A percentile compares a stretch with the other conserved stretches of the same genome.
Evolutionary conservation across 139 green algal genomes (phyloP).

Genomic region (Chlorella sp.): DNA sequence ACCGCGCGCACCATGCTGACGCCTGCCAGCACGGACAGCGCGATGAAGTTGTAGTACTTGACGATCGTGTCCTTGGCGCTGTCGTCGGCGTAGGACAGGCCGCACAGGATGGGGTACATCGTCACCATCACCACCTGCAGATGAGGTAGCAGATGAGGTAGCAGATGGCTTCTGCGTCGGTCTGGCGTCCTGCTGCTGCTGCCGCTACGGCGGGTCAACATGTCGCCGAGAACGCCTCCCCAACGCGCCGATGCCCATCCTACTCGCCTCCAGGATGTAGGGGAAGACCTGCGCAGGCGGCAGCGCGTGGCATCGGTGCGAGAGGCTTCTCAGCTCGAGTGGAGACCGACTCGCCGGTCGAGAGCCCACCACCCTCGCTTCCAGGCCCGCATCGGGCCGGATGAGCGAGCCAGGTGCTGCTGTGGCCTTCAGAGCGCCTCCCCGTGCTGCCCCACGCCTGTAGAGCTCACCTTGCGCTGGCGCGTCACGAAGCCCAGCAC

Average conservation of each 20-base stretch:
- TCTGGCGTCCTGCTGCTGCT: too few species aligned
- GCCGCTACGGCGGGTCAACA: too few species aligned
- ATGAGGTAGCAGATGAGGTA: too few species aligned
- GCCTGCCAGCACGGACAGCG: not conserved
- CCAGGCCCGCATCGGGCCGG: too few species aligned
- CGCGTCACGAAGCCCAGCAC: not conserved
- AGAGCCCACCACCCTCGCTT: too few species aligned
- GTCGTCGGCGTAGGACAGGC: not conserved
- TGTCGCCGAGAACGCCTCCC: too few species aligned
- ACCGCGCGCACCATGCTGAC: not conserved
- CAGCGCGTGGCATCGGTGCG: not conserved
- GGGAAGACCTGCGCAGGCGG: not conserved
- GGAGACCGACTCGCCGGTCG: not conserved
- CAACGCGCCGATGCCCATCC: too few species aligned
- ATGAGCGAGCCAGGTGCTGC: not conserved
- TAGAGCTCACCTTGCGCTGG: not conserved
- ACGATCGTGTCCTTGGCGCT: not conserved
- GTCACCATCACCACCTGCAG: not conserved
- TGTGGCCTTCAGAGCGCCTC: not conserved
- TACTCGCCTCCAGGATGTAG: not conserved
- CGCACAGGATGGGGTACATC: not conserved
- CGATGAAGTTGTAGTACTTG: conserved; percentile 6
- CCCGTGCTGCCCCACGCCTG: not conserved
- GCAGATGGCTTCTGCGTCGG: too few species aligned
- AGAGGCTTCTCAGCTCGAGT: not conserved